Evolutionary conservation across 495 filamentous ascomycete species (phyloP).

Genomic region (Penicillium cosmopolitanum): DNA sequence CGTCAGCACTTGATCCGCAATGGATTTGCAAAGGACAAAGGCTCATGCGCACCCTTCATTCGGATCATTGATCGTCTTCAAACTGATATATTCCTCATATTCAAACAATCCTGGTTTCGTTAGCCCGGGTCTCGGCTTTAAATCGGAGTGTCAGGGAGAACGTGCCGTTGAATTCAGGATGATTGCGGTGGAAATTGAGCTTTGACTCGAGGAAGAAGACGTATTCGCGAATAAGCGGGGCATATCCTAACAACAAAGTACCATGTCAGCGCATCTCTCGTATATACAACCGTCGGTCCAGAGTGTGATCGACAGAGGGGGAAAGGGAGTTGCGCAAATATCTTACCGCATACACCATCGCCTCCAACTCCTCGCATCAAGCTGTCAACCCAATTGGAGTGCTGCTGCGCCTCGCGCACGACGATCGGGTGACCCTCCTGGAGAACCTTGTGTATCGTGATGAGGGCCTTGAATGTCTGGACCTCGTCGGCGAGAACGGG

Average conservation of each 20-base stretch:
- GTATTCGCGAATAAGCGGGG: constrained; percentile 90
- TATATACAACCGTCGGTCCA: constrained; percentile 1
- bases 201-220: constrained; percentile 93
- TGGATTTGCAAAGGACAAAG: not conserved
- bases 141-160: not conserved
- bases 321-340: not conserved
- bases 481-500: constrained; percentile 95
- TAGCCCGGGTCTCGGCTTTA: constrained; percentile 15
- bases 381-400: constrained; percentile 90
- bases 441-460: constrained; percentile 92
- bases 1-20: constrained; percentile 21
- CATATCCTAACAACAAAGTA: constrained; percentile 67
- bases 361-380: constrained; percentile 81
- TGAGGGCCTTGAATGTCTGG: constrained; percentile 90
- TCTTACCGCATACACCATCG: constrained; percentile 78
- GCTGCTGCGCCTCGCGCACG: constrained; percentile 84
- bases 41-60: constrained; percentile 73
- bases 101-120: constrained; percentile 73
- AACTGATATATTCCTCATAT: constrained; percentile 97
- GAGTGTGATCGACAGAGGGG: not conserved
- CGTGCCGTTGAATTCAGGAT: constrained; percentile 95
- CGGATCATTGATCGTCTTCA: constrained; percentile 97
- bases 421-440: constrained; percentile 93
- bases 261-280: constrained; percentile 14
- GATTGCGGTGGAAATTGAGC: constrained; percentile 89